Base-by-base conservation (phyloP, 352 stramenopile species). In the Thraustochytrium sp. region DNA sequence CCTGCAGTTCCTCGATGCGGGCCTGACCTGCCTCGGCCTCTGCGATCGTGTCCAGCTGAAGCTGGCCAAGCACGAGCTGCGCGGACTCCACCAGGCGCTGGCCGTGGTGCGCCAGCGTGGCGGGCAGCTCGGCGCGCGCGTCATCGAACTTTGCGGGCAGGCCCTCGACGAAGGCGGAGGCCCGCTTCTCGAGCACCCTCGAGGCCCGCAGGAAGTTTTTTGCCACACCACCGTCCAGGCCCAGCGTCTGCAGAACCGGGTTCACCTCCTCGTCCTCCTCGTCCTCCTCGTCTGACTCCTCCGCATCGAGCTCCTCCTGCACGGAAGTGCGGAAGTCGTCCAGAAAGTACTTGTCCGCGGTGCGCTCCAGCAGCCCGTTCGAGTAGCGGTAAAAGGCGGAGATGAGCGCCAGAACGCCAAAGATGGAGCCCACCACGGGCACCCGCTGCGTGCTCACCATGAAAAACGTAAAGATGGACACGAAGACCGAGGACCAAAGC, bases 311-410 rank as follows among this genome's bases (percentile, higher is more conserved):
- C 51, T 26, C 9, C 11, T 34, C 26, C 16, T 11, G n/a, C 51
- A n/a, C 51, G 51, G 31, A 26, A n/a, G 31, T n/a, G 26, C 26
- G 16, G 8, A n/a, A 59, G 16, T 59, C 51, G 51, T n/a, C 51
- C 9, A 59, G 51, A n/a, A 73, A 13, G 40, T 73, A 51, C n/a
- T 21, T 51, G 68, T 11, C 49, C 1, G 64, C 16, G n/a, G 65
- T 77, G 48, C 68, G 48, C 53, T 80, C 68, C 1, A 80, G 38
- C 13, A 77, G 51, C 21, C 44, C 68, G 53, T 80, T 80, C 38
- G 46, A 42, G 68, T 80, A 80, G 44, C 68, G 68, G 26, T 80
- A 80, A 46, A 80, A 80, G 46, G 31, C 23, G 21, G 53, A 23
- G 42, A 44, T 31, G 13, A 46, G 26, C 34, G 68, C 53, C 13